Evolutionary conservation across 306 rosid genomes (phyloP).

Genomic region (Delonix regia): DNA sequence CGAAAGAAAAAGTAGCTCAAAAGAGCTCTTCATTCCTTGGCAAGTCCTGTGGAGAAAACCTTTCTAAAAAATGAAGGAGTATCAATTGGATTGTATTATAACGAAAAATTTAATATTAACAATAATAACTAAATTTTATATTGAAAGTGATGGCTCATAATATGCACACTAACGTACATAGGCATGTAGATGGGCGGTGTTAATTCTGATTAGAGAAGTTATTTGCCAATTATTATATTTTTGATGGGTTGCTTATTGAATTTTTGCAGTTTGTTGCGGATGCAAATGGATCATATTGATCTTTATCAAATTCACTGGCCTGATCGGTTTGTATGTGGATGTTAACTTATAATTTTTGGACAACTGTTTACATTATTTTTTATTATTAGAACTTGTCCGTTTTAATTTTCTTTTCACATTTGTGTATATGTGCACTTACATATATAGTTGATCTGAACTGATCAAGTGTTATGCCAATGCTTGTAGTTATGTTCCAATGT

Average conservation of each 20-base stretch:
- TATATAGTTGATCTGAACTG: background rate
- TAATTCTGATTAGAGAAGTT: constrained; percentile 9
- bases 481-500: constrained; percentile 88
- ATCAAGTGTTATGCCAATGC: constrained; percentile 27
- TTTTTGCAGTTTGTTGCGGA: constrained; percentile 69
- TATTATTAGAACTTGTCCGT: background rate
- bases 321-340: constrained; percentile 86
- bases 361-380: constrained; percentile 19
- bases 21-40: background rate
- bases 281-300: constrained; percentile 86
- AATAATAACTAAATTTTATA: background rate
- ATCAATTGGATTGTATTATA: background rate
- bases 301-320: constrained; percentile 97
- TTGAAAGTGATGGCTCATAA: constrained; percentile 7
- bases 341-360: constrained; percentile 14
- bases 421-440: background rate
- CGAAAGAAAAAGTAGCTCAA: background rate
- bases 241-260: constrained; percentile 32
- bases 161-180: background rate
- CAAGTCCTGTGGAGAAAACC: background rate
- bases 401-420: background rate
- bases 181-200: background rate
- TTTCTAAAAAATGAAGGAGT: background rate
- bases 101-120: background rate
- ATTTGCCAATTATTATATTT: background rate